Base-by-base conservation (phyloP, 768 basidiomycete species). In the Trametes cingulata region DNA sequence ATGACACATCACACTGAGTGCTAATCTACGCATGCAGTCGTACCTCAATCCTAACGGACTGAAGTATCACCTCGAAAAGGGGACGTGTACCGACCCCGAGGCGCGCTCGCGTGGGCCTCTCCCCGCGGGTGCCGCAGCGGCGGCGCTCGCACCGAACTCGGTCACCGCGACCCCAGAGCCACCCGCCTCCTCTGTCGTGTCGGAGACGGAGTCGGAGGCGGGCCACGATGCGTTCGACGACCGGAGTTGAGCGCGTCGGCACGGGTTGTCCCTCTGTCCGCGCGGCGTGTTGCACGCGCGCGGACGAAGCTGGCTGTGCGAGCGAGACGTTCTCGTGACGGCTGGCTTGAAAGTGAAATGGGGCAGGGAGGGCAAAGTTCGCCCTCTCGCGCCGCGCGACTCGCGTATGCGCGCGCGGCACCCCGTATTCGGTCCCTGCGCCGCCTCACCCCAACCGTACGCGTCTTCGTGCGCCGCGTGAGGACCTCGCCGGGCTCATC, bases 1-100 rank as follows among this genome's bases (percentile, higher is more conserved):
- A 9, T n/a, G 22, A 54, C 48, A 45, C 36, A 17, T 25, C 39
- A 8, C 36, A 15, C n/a, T 39, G 6, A 36, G 57, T 5, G 35
- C 60, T 66, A 47, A 65, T 51, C 9, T 42, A 12, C 42, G 40
- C 39, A 24, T 43, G 37, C 67, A 86, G 80, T 72, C 80, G 27
- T 88, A 88, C 66, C 78, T 86, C 41, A 87, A 85, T 69, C 80
- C 84, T 8, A 87, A 86, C 62, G 86, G 87, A 10, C 74, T 87
- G 46, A 85, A 85, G 68, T 87, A 88, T 65, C 86, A 88, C 64
- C 71, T 85, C 51, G 82, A 85, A 65, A 87, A 85, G 66, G 86
- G 86, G 12, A 86, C 82, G 2, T 88, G 88, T 69, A 79, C 76
- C 58, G 77, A 58, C 67, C 36, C 68, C 37, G 42, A 52, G 35